phyloP scores from a whole-genome alignment of 2,329 filamentous ascomycete species.

The Magnaporthiopsis rhizophila region DNA sequence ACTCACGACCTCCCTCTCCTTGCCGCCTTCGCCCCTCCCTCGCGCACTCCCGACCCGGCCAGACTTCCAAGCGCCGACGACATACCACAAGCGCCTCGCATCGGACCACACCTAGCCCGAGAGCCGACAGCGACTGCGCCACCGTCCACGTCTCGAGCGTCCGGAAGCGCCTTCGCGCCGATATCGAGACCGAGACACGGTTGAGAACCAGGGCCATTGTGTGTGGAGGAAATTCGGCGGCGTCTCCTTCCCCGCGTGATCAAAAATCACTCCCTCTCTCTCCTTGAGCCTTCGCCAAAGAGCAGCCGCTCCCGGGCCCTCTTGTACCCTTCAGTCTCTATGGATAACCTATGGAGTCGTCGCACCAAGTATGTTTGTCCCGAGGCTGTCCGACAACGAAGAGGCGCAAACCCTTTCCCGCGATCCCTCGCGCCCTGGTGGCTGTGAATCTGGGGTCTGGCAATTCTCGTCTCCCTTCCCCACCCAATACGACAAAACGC shows the following conservation, averaged over 20 bases:
- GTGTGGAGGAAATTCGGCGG: slow-evolving; percentile 5
- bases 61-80: background rate
- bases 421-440: background rate
- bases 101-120: background rate
- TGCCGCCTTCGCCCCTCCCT: background rate
- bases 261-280: background rate
- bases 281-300: background rate
- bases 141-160: slow-evolving; percentile 1
- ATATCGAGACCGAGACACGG: slow-evolving; percentile 2
- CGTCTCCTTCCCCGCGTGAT: background rate
- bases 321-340: slow-evolving; percentile 26
- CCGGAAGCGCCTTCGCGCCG: slow-evolving; percentile 1
- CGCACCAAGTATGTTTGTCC: slow-evolving; percentile 63
- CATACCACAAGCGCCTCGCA: slow-evolving; percentile 1
- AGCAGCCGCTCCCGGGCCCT: slow-evolving; percentile 6
- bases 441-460: background rate
- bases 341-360: slow-evolving; percentile 69
- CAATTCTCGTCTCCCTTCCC: background rate
- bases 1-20: background rate
- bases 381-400: background rate
- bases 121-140: background rate
- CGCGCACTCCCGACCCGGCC: too few species aligned
- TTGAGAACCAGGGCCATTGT: background rate
- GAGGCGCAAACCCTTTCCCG: background rate
- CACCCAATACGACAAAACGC: background rate